phyloP scores from a whole-genome alignment of 352 stramenopile species.

The Globisporangium viniferum region DNA sequence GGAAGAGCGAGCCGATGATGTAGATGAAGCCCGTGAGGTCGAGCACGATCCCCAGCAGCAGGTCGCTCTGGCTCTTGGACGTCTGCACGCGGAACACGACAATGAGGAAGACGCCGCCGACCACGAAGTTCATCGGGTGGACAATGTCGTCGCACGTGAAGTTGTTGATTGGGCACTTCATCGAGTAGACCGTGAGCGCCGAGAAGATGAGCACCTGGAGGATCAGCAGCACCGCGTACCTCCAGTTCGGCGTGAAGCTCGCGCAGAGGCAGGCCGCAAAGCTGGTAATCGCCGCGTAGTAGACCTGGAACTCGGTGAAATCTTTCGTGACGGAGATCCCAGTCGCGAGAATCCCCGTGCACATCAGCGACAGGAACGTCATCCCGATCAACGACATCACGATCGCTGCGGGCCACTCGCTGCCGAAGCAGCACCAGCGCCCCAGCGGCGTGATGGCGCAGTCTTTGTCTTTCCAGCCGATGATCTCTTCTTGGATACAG shows the following conservation, averaged over 20 bases:
- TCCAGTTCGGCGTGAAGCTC: slow-evolving; percentile 58
- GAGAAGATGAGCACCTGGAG: slow-evolving; percentile 66
- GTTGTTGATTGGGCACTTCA: slow-evolving; percentile 70
- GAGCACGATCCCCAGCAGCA: slow-evolving; percentile 46
- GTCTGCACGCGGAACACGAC: slow-evolving; percentile 55
- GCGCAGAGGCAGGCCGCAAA: slow-evolving; percentile 16
- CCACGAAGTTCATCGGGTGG: slow-evolving; percentile 46
- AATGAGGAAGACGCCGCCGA: slow-evolving; percentile 50
- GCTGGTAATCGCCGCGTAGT: slow-evolving; percentile 42
- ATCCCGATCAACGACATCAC: not conserved
- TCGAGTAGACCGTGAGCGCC: slow-evolving; percentile 63
- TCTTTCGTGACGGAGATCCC: slow-evolving; percentile 19
- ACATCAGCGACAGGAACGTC: slow-evolving; percentile 2
- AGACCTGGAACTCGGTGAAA: slow-evolving; percentile 44
- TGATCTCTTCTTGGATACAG: slow-evolving; percentile 6
- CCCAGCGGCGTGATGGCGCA: slow-evolving; percentile 6
- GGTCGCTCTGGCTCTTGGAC: not conserved
- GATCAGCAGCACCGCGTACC: slow-evolving; percentile 59
- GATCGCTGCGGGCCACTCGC: slow-evolving; percentile 2
- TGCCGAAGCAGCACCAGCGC: slow-evolving; percentile 3
- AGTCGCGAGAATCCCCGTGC: not conserved
- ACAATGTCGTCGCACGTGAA: slow-evolving; percentile 55
- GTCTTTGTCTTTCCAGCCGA: not conserved
- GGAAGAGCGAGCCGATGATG: slow-evolving; percentile 56
- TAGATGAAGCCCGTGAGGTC: slow-evolving; percentile 69